A percentile compares a stretch with the other conserved stretches of the same genome.
Evolutionary conservation across 768 basidiomycete genomes (phyloP).

Genomic region (Suillus lakei): DNA sequence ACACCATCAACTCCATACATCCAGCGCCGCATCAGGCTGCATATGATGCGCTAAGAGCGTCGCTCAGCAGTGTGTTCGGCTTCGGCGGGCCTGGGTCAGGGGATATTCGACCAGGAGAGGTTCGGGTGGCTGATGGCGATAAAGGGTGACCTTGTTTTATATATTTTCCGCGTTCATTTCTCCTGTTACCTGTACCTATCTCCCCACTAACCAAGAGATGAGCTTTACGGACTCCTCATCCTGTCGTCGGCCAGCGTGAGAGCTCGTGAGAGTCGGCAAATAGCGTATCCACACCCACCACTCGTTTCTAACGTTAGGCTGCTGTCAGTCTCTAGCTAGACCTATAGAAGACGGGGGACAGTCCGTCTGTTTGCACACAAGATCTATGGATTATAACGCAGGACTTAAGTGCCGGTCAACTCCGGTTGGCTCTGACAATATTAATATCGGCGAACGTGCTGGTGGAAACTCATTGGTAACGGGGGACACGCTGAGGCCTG

Average conservation of each 20-base stretch:
- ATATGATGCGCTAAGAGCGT: slow-evolving; percentile 60
- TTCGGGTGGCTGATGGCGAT: slow-evolving; percentile 13
- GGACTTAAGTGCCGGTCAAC: neutral
- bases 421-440: neutral
- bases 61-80: slow-evolving; percentile 32
- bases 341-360: neutral
- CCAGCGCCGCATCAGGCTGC: slow-evolving; percentile 77
- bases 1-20: slow-evolving; percentile 75
- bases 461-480: too few relatives aligned
- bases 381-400: neutral
- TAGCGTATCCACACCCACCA: neutral
- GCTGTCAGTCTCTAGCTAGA: neutral
- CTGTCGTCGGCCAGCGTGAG: neutral
- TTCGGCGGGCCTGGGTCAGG: slow-evolving; percentile 15
- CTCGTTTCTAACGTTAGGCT: neutral
- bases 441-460: neutral
- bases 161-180: neutral
- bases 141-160: neutral
- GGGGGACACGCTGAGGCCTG: neutral
- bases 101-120: slow-evolving; percentile 21
- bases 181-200: neutral
- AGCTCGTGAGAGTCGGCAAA: neutral
- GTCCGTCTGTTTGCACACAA: neutral
- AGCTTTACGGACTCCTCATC: neutral
- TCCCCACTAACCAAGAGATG: neutral